A percentile compares a stretch with the other conserved stretches of the same genome.
These are phyloP conservation scores for Elsinoe perseae DNA, from an alignment of 2,329 filamentous ascomycete genomes.

Conservation along the genomic window DNA sequence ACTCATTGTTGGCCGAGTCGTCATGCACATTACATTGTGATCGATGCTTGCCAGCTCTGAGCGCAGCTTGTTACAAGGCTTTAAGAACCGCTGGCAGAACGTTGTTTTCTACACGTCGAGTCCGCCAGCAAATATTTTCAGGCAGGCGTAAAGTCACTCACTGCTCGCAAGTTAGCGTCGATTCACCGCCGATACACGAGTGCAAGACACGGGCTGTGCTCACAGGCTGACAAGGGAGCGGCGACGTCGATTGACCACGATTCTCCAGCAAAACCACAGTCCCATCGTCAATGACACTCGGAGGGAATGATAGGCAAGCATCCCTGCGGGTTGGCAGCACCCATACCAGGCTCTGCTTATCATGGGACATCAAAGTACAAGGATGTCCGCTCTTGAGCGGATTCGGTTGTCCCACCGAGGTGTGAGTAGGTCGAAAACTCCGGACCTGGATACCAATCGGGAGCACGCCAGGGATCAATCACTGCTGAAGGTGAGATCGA, in stretches of 20 bases:
- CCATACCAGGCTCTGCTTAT: background rate
- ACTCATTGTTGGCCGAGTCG: too few relatives aligned
- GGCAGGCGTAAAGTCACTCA: too few relatives aligned
- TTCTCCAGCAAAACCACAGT: background rate
- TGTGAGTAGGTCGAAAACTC: background rate
- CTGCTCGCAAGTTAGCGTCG: too few relatives aligned
- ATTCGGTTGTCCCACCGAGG: background rate
- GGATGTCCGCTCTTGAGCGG: background rate
- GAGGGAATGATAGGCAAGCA: background rate
- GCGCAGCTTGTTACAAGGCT: too few relatives aligned
- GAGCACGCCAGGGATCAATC: background rate
- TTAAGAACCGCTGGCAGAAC: too few relatives aligned
- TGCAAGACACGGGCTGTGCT: too few relatives aligned
- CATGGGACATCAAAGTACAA: background rate
- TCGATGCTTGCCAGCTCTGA: too few relatives aligned
- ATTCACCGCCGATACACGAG: too few relatives aligned
- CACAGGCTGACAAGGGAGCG: background rate
- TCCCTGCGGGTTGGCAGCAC: background rate
- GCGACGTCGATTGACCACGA: background rate
- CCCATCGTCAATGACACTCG: background rate
- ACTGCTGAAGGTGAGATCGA: background rate
- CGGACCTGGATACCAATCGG: background rate
- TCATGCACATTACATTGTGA: too few relatives aligned
- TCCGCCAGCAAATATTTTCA: too few relatives aligned
- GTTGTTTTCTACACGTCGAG: too few relatives aligned